phyloP scores from a whole-genome alignment of 306 rosid species.

The Lotus japonicus region DNA sequence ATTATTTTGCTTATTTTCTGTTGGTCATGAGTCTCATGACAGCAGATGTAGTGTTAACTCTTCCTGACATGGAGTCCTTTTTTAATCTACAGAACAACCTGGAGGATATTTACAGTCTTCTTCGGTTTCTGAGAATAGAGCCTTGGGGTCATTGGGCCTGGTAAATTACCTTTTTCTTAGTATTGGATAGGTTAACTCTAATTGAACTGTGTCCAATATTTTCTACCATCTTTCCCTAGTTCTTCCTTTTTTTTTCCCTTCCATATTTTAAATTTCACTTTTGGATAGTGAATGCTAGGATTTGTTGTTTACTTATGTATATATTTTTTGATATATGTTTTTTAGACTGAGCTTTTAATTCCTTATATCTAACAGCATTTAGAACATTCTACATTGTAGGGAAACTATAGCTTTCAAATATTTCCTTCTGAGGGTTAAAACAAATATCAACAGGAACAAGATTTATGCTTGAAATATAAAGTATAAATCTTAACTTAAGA shows the following conservation, averaged over 20 bases:
- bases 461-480: background rate
- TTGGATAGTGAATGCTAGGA: background rate
- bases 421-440: constrained; percentile 15
- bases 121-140: constrained; percentile 86
- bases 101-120: constrained; percentile 91
- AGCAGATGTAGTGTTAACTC: constrained; percentile 14
- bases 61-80: constrained; percentile 32
- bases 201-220: constrained; percentile 6
- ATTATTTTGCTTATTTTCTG: constrained; percentile 5
- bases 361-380: background rate
- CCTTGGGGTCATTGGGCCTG: constrained; percentile 99
- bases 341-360: constrained; percentile 4
- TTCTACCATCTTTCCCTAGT: background rate
- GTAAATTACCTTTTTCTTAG: constrained; percentile 33
- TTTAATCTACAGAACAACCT: constrained; percentile 65
- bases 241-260: background rate
- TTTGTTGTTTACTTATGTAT: background rate
- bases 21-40: constrained; percentile 6
- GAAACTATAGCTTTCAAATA: constrained; percentile 13
- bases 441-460: constrained; percentile 6
- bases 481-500: background rate
- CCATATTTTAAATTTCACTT: background rate
- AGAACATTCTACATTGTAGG: constrained; percentile 1
- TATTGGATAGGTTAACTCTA: background rate
- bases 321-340: background rate